Base-by-base conservation (phyloP, 805 yeast genomes). In the Sugiyamaella mastotermitis region DNA sequence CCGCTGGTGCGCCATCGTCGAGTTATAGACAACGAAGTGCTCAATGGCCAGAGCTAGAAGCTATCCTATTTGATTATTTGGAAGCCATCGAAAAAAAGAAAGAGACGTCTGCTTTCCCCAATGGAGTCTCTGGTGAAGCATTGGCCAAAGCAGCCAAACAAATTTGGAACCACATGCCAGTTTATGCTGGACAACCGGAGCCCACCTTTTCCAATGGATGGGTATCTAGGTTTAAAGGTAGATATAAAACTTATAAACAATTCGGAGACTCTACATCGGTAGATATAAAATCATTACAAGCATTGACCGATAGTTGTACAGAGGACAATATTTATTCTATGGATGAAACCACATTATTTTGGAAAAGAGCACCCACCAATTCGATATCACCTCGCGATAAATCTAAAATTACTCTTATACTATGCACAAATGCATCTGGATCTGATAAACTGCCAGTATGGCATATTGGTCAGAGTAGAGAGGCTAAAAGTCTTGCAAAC, bases 31-130 rank as follows among this genome's bases (percentile, higher is more conserved):
- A 37, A 21, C 10, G 40, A 16, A 16, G 18, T 5, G 35, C 40
- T 9, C 40, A 37, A 11, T 37, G 40, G 40, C 40, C 40, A 2
- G 40, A 37, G 10, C 35, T 37, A 5, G 40, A 37, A n/a, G 40
- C 40, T 11, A 37, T 37, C 23, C 23, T 37, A 17, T 37, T 37
- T 26, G 40, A 37, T 17, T 37, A 37, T 30, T 20, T 37, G 14
- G 35, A 37, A 19, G 40, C 35, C 3, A 14, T 37, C 18, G 40
- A 37, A 22, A 22, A 18, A 14, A 37, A 37, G 20, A 22, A 24
- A 8, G 40, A 34, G 8, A 17, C 15, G 4, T 4, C 28, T 2
- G 40, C 40, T 7, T 37, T 37, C 19, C 40, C 40, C 5, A 8
- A 14, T 7, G 16, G 22, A n/a, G 35, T 37, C 7, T 37, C 40